Conservation (phyloP, 2,329 filamentous ascomycete species). For the Aspergillus sclerotialis region DNA sequence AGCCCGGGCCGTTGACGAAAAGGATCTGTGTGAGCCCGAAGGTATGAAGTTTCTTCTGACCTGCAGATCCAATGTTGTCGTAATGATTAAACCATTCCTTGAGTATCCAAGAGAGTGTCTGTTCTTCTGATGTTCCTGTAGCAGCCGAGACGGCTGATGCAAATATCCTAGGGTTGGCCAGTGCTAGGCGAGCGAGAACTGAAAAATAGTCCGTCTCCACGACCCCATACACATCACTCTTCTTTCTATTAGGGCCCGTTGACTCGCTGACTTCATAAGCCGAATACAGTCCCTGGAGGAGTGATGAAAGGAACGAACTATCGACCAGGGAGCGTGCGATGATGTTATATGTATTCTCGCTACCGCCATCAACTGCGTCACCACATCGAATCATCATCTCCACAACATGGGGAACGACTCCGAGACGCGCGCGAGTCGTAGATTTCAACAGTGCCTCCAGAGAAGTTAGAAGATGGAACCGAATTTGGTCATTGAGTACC, state of each 20-base stretch:
- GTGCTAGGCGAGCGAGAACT: conserved; percentile 69
- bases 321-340: conserved; percentile 60
- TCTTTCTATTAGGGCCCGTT: conserved; percentile 68
- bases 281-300: conserved; percentile 61
- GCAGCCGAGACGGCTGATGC: conserved; percentile 43
- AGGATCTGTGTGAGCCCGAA: conserved; percentile 42
- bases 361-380: conserved; percentile 52
- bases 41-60: conserved; percentile 41
- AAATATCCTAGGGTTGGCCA: conserved; percentile 66
- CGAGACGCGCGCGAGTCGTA: conserved; percentile 32
- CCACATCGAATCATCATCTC: conserved; percentile 61
- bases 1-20: conserved; percentile 26
- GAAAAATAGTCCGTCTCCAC: conserved; percentile 80
- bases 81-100: conserved; percentile 44
- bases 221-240: conserved; percentile 63
- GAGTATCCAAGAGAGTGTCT: conserved; percentile 36
- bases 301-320: conserved; percentile 54
- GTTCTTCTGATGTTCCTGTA: conserved; percentile 25
- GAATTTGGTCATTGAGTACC: conserved; percentile 34
- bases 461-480: conserved; percentile 29
- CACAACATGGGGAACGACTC: conserved; percentile 43
- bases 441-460: conserved; percentile 34
- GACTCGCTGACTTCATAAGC: conserved; percentile 70
- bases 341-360: conserved; percentile 51
- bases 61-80: conserved; percentile 40